Base-by-base conservation (phyloP, 257 asterid species). In the Penstemon eatonii region DNA sequence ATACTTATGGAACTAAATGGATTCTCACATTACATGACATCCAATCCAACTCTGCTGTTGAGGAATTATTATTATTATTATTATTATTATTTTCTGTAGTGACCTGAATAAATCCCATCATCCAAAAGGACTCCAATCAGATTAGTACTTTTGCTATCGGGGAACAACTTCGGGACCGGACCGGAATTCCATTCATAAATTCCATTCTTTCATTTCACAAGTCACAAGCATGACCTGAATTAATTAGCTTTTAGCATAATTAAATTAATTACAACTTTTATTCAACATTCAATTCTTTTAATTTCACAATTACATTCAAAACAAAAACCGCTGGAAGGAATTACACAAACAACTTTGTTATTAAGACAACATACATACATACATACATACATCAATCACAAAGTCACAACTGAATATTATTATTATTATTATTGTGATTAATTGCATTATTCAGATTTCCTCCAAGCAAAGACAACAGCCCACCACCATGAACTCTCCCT, bases 401-500 rank as follows among this genome's bases (percentile, higher is more conserved):
- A 72, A 76, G 57, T 67, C 70, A 63, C 74, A 58, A 52, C 37
- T n/a, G 7, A 15, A 52, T 18, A 1, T 10, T 39, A 52, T 72
- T 8, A 41, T 42, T 4, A 60, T 76, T 15, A 15, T 15, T 75
- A 52, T 72, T 8, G 45, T 42, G 5, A 60, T 76, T 75, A 42
- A 83, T 72, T 8, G 89, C 82, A 41, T 74, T 85, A 70, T 80
- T 82, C 66, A 89, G 67, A 77, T 80, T 78, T 38, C 96, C 96
- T 7, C 90, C 93, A 42, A 91, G 84, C 54, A 91, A 74, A n/a
- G 97, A 87, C 80, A 91, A 68, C 11, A 91, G 89, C n/a, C 96
- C 95, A 60, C 97, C 97, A 51, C 97, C 97, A 73, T 91, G 97
- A 46, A 91, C 97, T 73, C 97, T 80, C 3, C 97, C 97, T 78